These are phyloP conservation scores for Spencermartinsiella ligniputridi DNA, from an alignment of 1,139 yeast genomes.

Conservation along the genomic window DNA sequence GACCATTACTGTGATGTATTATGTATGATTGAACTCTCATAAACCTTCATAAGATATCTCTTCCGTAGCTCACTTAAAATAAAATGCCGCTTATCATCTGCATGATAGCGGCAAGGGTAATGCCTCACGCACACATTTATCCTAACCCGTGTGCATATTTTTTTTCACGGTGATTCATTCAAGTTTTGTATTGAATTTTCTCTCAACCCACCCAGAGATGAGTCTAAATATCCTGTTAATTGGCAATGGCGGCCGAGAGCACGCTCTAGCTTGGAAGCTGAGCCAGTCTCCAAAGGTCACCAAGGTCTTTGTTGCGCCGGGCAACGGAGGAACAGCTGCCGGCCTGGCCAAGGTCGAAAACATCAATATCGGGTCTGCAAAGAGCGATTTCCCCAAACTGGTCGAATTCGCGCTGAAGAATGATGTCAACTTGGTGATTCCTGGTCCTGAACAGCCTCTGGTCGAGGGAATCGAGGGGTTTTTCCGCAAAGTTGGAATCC, in stretches of 20 bases:
- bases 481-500: constrained; percentile 74
- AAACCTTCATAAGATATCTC: too few relatives aligned
- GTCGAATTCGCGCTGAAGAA: constrained; percentile 47
- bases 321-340: constrained; percentile 85
- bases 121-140: too few relatives aligned
- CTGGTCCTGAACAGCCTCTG: constrained; percentile 99
- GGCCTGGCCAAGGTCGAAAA: constrained; percentile 57
- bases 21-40: too few relatives aligned
- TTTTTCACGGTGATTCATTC: too few relatives aligned
- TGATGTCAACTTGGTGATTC: constrained; percentile 70
- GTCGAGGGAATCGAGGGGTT: constrained; percentile 83
- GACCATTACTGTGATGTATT: too few relatives aligned
- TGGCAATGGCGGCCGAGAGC: constrained; percentile 99
- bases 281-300: constrained; percentile 70
- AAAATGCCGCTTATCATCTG: too few relatives aligned
- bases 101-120: too few relatives aligned
- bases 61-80: too few relatives aligned
- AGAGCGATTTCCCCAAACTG: constrained; percentile 54
- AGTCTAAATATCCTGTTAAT: constrained; percentile 66
- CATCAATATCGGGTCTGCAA: constrained; percentile 60
- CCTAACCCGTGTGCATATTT: too few relatives aligned
- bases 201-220: too few relatives aligned
- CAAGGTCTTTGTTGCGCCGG: constrained; percentile 88
- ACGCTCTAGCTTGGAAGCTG: constrained; percentile 91
- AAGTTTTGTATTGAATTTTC: too few relatives aligned